These are phyloP conservation scores for Pseudoperonospora humuli DNA, from an alignment of 352 stramenopile species.

Conservation along the genomic window DNA sequence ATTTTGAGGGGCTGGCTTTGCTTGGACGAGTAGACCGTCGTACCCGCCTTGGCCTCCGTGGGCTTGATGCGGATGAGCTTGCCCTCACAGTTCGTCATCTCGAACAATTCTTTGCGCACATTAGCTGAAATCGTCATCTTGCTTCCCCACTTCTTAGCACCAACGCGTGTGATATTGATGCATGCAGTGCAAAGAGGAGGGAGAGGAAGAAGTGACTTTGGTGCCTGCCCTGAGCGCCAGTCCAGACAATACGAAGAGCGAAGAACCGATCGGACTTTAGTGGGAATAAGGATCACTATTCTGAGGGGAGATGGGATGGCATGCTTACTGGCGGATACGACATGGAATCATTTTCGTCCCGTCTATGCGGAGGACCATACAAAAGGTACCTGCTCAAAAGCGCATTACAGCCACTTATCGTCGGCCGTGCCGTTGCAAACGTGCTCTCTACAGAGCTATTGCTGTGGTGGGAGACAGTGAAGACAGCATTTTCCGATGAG, in stretches of 20 bases:
- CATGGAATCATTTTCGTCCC: constrained; percentile 10
- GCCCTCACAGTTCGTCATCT: constrained; percentile 68
- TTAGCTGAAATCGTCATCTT: constrained; percentile 83
- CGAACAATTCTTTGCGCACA: constrained; percentile 80
- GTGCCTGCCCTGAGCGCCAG: constrained; percentile 16
- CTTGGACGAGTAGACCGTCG: constrained; percentile 79
- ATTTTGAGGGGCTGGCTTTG: constrained; percentile 80
- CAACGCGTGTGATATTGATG: constrained; percentile 10
- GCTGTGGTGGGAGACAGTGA: too few relatives aligned
- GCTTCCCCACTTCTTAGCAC: constrained; percentile 15
- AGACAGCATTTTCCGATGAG: too few relatives aligned
- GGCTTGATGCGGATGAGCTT: constrained; percentile 82
- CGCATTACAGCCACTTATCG: constrained; percentile 1
- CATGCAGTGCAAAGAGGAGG: constrained; percentile 21
- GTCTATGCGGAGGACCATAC: neutral
- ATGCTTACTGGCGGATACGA: constrained; percentile 12
- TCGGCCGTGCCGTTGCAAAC: constrained; percentile 11
- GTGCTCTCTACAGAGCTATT: too few relatives aligned
- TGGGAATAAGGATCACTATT: constrained; percentile 8
- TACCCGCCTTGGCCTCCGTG: constrained; percentile 76
- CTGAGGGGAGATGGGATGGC: constrained; percentile 3
- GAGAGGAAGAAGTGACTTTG: constrained; percentile 28
- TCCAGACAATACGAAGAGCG: constrained; percentile 21
- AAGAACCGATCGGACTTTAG: constrained; percentile 46
- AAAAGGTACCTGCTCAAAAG: constrained; percentile 1